Percentiles rank a stretch among this genome's conserved stretches.
phyloP scores from a whole-genome alignment of 2,329 filamentous ascomycete species.

The Exophiala sp. region DNA sequence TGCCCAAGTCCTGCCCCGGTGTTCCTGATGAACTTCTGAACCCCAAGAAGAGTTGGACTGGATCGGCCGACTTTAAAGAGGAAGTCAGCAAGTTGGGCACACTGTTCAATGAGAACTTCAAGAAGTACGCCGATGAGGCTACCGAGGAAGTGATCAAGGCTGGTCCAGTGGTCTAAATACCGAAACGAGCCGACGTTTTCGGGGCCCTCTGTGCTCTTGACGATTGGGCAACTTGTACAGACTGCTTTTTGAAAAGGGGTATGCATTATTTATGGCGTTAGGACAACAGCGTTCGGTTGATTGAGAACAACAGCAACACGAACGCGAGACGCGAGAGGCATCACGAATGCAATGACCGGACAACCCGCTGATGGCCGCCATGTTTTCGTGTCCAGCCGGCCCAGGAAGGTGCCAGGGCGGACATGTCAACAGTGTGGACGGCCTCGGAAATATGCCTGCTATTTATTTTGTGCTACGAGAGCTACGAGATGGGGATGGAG shows the following conservation, averaged over 20 bases:
- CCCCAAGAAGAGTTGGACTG: slow-evolving; percentile 87
- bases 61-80: slow-evolving; percentile 70
- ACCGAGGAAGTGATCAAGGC: slow-evolving; percentile 67
- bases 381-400: slow-evolving; percentile 8
- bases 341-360: slow-evolving; percentile 26
- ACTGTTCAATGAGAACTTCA: slow-evolving; percentile 95
- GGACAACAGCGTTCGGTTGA: slow-evolving; percentile 23
- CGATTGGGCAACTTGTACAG: slow-evolving; percentile 16
- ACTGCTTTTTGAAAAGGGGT: slow-evolving; percentile 11
- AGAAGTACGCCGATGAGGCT: slow-evolving; percentile 84
- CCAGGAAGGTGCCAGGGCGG: slow-evolving; percentile 9
- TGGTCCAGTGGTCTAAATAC: slow-evolving; percentile 36
- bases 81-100: slow-evolving; percentile 86
- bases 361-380: slow-evolving; percentile 24
- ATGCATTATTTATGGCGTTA: slow-evolving; percentile 20
- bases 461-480: slow-evolving; percentile 3
- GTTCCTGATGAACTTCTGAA: slow-evolving; percentile 92
- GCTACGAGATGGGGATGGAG: not conserved
- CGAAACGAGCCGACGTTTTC: not conserved
- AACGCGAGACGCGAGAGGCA: slow-evolving; percentile 29
- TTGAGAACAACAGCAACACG: slow-evolving; percentile 20
- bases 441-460: slow-evolving; percentile 22
- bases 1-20: slow-evolving; percentile 84
- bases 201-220: not conserved
- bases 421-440: slow-evolving; percentile 2